Percentiles rank a stretch among this genome's conserved stretches.
Evolutionary conservation across 2,329 filamentous ascomycete genomes (phyloP).

Genomic region (Cercospora sp.): DNA sequence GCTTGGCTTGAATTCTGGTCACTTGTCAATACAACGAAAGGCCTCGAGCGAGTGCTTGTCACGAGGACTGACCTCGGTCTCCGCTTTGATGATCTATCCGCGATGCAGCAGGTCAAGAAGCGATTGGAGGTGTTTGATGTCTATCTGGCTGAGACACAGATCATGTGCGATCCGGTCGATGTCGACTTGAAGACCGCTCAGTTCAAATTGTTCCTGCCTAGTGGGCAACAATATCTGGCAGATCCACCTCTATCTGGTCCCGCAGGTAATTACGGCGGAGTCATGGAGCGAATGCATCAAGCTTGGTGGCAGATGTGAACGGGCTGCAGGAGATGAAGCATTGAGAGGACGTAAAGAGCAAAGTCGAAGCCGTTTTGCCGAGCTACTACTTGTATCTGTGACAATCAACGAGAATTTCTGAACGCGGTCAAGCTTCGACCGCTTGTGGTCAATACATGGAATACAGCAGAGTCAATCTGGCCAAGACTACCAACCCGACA

Average conservation of each 20-base stretch:
- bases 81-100: not conserved
- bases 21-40: not conserved
- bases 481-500: not conserved
- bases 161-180: not conserved
- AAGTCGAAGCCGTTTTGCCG: not conserved
- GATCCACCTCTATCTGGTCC: not conserved
- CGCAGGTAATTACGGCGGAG: not conserved
- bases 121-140: not conserved
- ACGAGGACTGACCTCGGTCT: not conserved
- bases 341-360: not conserved
- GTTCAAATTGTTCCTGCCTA: not conserved
- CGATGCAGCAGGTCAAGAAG: not conserved
- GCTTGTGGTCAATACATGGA: not conserved
- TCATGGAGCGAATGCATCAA: not conserved
- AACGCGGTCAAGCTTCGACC: not conserved
- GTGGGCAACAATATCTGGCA: not conserved
- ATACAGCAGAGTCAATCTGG: not conserved
- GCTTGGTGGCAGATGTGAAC: not conserved
- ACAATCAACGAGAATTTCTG: not conserved
- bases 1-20: slow-evolving; percentile 1
- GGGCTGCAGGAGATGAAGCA: not conserved
- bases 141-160: not conserved
- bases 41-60: not conserved
- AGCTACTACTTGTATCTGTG: not conserved
- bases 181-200: slow-evolving; percentile 1